Evolutionary conservation across 331 rosid species (phyloP).

Genomic region (Cydonia oblonga): DNA sequence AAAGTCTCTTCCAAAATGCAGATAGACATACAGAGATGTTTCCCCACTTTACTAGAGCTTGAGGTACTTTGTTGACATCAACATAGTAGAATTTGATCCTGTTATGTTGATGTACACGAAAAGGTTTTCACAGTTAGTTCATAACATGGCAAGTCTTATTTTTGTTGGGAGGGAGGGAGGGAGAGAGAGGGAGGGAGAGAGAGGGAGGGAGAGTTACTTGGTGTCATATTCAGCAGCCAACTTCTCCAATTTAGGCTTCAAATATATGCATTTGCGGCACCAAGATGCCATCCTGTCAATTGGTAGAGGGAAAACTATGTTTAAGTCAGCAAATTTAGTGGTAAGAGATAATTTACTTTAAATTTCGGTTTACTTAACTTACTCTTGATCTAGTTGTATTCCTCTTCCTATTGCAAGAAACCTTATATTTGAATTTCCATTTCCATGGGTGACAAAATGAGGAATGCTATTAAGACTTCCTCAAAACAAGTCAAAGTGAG

Average conservation of each 20-base stretch:
- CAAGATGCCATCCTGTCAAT: slow-evolving; percentile 81
- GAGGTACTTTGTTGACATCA: slow-evolving; percentile 90
- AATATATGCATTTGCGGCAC: slow-evolving; percentile 90
- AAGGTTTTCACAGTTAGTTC: background rate
- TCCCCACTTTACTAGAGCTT: slow-evolving; percentile 66
- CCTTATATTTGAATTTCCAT: background rate
- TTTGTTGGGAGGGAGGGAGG: background rate
- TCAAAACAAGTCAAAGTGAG: too few species aligned
- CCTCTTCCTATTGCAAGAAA: too few species aligned
- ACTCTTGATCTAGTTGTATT: background rate
- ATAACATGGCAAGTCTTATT: background rate
- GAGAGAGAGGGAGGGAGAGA: too few species aligned
- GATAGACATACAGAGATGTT: slow-evolving; percentile 56
- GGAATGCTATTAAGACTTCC: too few species aligned
- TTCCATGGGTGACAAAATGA: too few species aligned
- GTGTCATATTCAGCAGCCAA: slow-evolving; percentile 65
- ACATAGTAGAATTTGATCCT: slow-evolving; percentile 65
- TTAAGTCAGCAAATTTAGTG: background rate
- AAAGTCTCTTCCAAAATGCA: background rate
- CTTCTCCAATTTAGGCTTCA: slow-evolving; percentile 90
- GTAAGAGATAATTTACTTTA: background rate
- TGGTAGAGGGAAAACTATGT: background rate
- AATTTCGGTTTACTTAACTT: background rate
- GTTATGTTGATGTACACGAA: background rate
- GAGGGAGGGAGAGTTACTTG: slow-evolving; percentile 22